Conservation (phyloP, 179 eudicot genomes). For the Corrigiola litoralis region DNA sequence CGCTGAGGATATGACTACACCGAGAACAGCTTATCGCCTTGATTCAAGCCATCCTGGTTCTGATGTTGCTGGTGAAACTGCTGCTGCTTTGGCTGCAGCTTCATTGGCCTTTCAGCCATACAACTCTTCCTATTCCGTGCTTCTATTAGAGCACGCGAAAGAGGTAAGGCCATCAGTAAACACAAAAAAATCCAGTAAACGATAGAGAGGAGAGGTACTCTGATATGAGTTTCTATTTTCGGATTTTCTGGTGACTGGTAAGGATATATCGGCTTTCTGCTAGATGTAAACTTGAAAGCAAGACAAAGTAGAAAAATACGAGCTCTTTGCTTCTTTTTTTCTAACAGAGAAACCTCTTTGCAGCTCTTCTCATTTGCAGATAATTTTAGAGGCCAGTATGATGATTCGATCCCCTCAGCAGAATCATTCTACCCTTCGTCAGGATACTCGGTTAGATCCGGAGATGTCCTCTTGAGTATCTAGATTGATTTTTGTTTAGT, state of each 20-base stretch:
- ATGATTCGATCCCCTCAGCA: constrained; percentile 45
- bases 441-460: constrained; percentile 61
- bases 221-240: no score
- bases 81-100: constrained; percentile 89
- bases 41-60: constrained; percentile 65
- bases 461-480: neutral
- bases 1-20: constrained; percentile 76
- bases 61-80: constrained; percentile 85
- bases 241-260: no score
- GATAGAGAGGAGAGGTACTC: no score
- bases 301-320: neutral
- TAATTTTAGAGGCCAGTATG: constrained; percentile 57
- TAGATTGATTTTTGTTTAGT: neutral
- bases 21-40: constrained; percentile 59
- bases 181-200: neutral
- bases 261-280: no score
- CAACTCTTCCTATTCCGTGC: constrained; percentile 64
- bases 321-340: neutral
- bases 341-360: neutral
- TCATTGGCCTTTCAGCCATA: constrained; percentile 59
- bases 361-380: constrained; percentile 88
- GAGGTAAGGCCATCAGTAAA: constrained; percentile 31
- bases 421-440: constrained; percentile 63
- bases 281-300: no score
- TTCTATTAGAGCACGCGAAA: constrained; percentile 63